These are phyloP conservation scores for Tolypocladium sp. DNA, from an alignment of 2,329 filamentous ascomycete species.

Conservation along the genomic window DNA sequence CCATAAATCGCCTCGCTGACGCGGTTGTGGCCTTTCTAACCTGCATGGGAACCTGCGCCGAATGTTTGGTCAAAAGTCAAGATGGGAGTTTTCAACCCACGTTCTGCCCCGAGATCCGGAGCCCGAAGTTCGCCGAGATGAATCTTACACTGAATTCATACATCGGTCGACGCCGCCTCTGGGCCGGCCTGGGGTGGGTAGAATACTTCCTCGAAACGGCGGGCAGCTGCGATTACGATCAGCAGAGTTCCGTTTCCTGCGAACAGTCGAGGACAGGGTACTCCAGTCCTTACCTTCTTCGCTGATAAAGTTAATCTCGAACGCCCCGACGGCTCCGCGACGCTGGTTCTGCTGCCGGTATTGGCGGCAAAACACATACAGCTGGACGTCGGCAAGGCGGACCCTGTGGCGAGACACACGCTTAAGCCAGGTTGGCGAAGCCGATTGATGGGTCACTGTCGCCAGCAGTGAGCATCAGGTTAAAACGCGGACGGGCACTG, in stretches of 20 bases:
- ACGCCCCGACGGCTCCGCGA: conserved; percentile 34
- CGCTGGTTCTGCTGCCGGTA: conserved; percentile 46
- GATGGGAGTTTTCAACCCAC: neutral
- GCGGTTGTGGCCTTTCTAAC: neutral
- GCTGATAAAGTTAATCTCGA: conserved; percentile 40
- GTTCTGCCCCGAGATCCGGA: neutral
- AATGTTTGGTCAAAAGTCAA: neutral
- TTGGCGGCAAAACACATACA: conserved; percentile 49
- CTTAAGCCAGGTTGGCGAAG: conserved; percentile 40
- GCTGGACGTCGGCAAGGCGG: conserved; percentile 43
- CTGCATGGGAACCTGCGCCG: neutral
- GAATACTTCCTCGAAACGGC: conserved; percentile 33
- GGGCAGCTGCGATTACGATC: conserved; percentile 15
- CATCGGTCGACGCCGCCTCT: neutral
- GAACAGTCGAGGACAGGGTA: neutral
- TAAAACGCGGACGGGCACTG: neutral
- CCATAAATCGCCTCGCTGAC: neutral
- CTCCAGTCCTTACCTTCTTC: conserved; percentile 23
- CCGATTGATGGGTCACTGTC: conserved; percentile 43
- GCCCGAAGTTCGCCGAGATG: neutral
- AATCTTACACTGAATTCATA: neutral
- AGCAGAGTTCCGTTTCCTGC: neutral
- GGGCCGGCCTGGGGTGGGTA: conserved; percentile 7
- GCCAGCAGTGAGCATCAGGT: neutral
- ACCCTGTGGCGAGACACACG: conserved; percentile 37